Percentiles rank a stretch among this genome's conserved stretches.
Evolutionary conservation across 768 basidiomycete genomes (phyloP).

Genomic region (Pisolithus marmoratus): DNA sequence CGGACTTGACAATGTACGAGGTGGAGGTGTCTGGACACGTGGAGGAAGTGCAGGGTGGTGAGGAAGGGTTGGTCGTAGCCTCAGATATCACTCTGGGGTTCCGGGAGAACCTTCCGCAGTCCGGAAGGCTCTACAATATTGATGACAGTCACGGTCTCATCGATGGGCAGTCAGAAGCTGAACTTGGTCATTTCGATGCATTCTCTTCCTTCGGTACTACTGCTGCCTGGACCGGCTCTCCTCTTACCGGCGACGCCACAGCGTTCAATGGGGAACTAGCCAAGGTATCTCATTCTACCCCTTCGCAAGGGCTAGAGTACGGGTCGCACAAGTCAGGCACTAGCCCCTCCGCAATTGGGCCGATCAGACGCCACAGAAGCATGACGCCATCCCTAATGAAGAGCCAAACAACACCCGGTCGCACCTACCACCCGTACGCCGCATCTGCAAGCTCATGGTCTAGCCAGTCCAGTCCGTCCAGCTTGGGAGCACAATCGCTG

Average conservation of each 20-base stretch:
- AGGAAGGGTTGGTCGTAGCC: constrained; percentile 47
- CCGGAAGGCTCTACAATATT: constrained; percentile 21
- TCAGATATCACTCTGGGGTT: constrained; percentile 13
- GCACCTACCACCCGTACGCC: constrained; percentile 58
- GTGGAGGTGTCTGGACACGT: constrained; percentile 54
- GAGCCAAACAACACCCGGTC: constrained; percentile 35
- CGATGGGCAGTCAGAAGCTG: constrained; percentile 14
- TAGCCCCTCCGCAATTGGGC: constrained; percentile 41
- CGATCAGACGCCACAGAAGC: constrained; percentile 65
- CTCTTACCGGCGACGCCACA: constrained; percentile 17
- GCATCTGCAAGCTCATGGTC: constrained; percentile 24
- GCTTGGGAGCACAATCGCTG: constrained; percentile 21
- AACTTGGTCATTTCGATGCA: constrained; percentile 16
- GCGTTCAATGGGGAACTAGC: constrained; percentile 40
- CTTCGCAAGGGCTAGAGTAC: constrained; percentile 63
- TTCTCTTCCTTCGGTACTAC: constrained; percentile 18
- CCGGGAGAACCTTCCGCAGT: constrained; percentile 14
- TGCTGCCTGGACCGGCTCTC: constrained; percentile 20
- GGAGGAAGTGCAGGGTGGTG: constrained; percentile 51
- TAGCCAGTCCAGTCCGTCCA: constrained; percentile 25
- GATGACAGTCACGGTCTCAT: constrained; percentile 10
- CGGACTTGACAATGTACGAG: constrained; percentile 52
- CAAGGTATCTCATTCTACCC: constrained; percentile 45
- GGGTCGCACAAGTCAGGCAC: constrained; percentile 32
- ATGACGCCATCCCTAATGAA: constrained; percentile 66